These are phyloP conservation scores for Wickerhamomyces ciferrii DNA, from an alignment of 805 yeast genomes.

Conservation along the genomic window DNA sequence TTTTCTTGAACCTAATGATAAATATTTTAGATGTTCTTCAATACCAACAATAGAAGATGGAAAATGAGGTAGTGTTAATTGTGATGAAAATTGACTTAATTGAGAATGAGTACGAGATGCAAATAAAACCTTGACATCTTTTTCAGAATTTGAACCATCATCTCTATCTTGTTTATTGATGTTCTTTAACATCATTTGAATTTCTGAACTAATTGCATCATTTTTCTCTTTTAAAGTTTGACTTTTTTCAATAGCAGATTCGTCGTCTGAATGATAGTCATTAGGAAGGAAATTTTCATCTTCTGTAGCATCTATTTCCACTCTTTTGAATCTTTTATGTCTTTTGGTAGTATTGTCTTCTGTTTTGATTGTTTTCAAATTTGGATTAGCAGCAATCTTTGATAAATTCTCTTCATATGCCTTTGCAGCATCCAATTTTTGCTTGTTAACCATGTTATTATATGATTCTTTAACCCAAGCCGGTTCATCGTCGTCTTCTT, in stretches of 20 bases:
- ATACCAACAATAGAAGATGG: conserved; percentile 49
- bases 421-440: conserved; percentile 17
- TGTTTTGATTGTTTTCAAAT: conserved; percentile 7
- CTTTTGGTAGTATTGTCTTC: conserved; percentile 4
- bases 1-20: conserved; percentile 78
- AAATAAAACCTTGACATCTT: conserved; percentile 51
- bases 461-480: conserved; percentile 56
- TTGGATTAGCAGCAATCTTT: conserved; percentile 17
- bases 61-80: conserved; percentile 55
- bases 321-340: conserved; percentile 15
- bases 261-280: conserved; percentile 27
- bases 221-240: conserved; percentile 21
- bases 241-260: conserved; percentile 7
- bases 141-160: conserved; percentile 17
- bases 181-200: conserved; percentile 40
- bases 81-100: conserved; percentile 72
- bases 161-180: conserved; percentile 24
- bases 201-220: conserved; percentile 37
- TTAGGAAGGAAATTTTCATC: conserved; percentile 37
- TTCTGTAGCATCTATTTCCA: conserved; percentile 26
- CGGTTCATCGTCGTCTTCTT: conserved; percentile 53
- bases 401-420: conserved; percentile 32
- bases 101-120: conserved; percentile 93
- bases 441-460: conserved; percentile 19
- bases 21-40: conserved; percentile 54